These are phyloP conservation scores for Begonia loranthoides DNA, from an alignment of 306 rosid species.

Conservation along the genomic window DNA sequence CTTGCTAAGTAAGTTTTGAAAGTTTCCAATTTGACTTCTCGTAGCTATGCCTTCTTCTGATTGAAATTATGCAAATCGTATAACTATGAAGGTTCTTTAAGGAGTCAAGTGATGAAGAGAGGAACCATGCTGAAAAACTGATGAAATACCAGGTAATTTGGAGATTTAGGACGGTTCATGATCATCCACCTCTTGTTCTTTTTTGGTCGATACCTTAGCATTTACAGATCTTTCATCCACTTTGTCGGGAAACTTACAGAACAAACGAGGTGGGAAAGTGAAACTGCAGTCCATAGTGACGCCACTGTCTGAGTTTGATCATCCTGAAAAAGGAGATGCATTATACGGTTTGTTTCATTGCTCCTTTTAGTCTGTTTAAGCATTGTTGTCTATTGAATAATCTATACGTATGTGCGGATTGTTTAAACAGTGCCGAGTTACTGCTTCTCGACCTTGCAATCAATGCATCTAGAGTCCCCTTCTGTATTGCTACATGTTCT, in stretches of 20 bases:
- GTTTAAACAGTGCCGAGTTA: too few species aligned
- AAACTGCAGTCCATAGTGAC: constrained; percentile 53
- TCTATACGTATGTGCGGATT: too few species aligned
- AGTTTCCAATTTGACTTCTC: neutral
- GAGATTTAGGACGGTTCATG: neutral
- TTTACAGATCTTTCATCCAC: neutral
- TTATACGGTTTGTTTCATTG: constrained; percentile 34
- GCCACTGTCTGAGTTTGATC: constrained; percentile 57
- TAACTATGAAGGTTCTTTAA: constrained; percentile 50
- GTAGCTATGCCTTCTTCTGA: neutral
- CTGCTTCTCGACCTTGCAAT: too few species aligned
- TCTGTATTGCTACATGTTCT: too few species aligned
- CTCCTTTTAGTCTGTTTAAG: too few species aligned
- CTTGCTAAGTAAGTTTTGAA: constrained; percentile 46
- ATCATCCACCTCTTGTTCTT: too few species aligned
- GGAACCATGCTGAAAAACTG: constrained; percentile 83
- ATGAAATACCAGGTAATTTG: constrained; percentile 77
- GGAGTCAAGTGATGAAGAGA: constrained; percentile 90
- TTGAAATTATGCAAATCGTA: neutral
- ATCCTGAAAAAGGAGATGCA: constrained; percentile 63
- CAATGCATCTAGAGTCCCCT: too few species aligned
- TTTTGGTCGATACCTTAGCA: neutral
- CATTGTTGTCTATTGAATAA: too few species aligned
- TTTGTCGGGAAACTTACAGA: constrained; percentile 23
- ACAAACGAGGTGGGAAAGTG: constrained; percentile 86